Evolutionary conservation across 2,329 filamentous ascomycete genomes (phyloP), one percentile per base, ranked within the genome.

Genomic region (Ophiostoma ulmi): DNA sequence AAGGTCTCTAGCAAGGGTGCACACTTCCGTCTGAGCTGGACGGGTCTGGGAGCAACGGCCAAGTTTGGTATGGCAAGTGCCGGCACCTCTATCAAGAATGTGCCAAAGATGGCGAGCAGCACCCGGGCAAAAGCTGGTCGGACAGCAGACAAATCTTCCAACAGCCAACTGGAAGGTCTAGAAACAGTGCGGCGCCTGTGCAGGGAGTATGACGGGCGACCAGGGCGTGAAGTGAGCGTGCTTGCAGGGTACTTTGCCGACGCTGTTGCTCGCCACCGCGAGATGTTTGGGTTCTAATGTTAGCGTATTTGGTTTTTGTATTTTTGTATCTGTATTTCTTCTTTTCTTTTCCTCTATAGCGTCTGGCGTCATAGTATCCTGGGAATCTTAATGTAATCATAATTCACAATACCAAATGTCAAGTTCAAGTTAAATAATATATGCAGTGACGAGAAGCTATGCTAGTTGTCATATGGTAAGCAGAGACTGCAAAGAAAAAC

Each of bases 11-110:
- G 17, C 63, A 73, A 72, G 38, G 76, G 76, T 68, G 75, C 70
- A 7, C 69, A 75, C 70, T 79, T 78, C 73, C 76, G 80, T 10
- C 76, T 79, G 17, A 82, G 80, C 75, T 82, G 80, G 81, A 81
- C 80, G 0, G 80, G 78, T 0, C 77, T 81, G 6, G 80, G 79
- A 0, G 77, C 78, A 36, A 77, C 78, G 3, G 78, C 76, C 1
- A 73, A 73, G 71, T 72, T 67, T n/a, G 71, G 69, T 36, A 69
- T 44, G 10, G 8, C 66, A 17, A 71, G 64, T 11, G 79, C 63
- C 1, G 36, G 63, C 63, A 65, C 36, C 1, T 64, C 61, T 20
- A 64, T 64, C 61, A 64, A 64, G 5, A 3, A 1, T n/a, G 31
- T n/a, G 31, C 31, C 20, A n/a, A 64, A 38, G 7, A 38, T 36